Evolutionary conservation across 148 eudicot species (phyloP).

Genomic region (Suaeda aralocaspica): DNA sequence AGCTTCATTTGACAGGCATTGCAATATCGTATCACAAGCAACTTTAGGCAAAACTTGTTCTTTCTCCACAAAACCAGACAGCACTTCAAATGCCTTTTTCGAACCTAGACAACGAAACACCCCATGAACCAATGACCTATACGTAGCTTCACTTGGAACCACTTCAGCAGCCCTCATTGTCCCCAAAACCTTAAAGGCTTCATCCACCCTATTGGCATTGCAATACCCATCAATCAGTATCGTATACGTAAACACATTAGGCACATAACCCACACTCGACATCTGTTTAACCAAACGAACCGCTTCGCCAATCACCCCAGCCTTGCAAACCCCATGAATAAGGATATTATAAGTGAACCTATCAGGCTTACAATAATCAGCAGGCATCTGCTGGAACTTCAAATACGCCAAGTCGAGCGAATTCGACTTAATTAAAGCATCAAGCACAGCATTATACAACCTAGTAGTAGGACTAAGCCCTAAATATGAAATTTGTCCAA

Average conservation of each 20-base stretch:
- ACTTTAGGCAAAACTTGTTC: conserved; percentile 51
- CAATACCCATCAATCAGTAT: conserved; percentile 85
- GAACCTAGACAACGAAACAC: conserved; percentile 60
- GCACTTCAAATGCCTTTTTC: conserved; percentile 47
- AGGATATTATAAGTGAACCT: conserved; percentile 88
- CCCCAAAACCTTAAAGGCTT: conserved; percentile 64
- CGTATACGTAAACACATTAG: conserved; percentile 87
- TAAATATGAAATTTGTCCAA: conserved; percentile 79
- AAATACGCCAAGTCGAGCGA: conserved; percentile 87
- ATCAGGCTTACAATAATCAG: conserved; percentile 79
- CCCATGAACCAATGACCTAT: conserved; percentile 85
- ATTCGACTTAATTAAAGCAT: conserved; percentile 85
- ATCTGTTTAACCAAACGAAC: conserved; percentile 78
- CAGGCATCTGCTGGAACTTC: conserved; percentile 87
- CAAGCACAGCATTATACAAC: conserved; percentile 92
- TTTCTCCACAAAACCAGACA: conserved; percentile 52
- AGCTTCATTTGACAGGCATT: conserved; percentile 50
- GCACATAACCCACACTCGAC: conserved; percentile 54
- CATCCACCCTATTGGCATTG: conserved; percentile 69
- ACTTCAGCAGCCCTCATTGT: conserved; percentile 64
- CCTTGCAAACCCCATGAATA: conserved; percentile 94
- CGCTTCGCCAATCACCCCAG: conserved; percentile 88
- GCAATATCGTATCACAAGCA: conserved; percentile 57
- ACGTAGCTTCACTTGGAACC: conserved; percentile 82
- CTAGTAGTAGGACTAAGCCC: conserved; percentile 71